These are phyloP conservation scores for Crataegus laevigata DNA, from an alignment of 306 rosid genomes.

Conservation along the genomic window DNA sequence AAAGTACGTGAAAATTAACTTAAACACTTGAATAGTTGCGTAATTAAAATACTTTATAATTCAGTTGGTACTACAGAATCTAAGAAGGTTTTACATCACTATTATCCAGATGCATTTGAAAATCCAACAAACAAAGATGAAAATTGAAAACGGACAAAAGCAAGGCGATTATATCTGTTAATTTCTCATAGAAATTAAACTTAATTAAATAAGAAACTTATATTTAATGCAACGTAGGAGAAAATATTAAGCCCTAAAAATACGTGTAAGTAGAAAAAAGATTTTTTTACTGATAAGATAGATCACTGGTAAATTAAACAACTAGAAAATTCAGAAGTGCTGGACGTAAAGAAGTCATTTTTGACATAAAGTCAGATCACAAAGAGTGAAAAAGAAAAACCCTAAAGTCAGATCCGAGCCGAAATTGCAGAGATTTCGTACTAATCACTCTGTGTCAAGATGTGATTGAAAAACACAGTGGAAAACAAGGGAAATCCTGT, in stretches of 20 bases:
- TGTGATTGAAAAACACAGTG: neutral
- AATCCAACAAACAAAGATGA: neutral
- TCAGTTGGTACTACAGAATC: neutral
- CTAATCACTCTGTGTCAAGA: neutral
- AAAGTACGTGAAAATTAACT: neutral
- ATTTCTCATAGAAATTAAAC: too few species aligned
- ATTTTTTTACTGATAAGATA: neutral
- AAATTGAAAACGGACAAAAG: neutral
- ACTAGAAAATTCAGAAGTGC: neutral
- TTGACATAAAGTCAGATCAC: neutral
- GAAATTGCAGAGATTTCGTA: neutral
- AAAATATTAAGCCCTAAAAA: slow-evolving; percentile 2
- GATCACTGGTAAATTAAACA: neutral
- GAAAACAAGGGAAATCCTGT: neutral
- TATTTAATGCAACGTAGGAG: neutral
- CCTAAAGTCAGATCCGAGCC: slow-evolving; percentile 9
- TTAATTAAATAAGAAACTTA: neutral
- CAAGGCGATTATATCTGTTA: too few species aligned
- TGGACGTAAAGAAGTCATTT: neutral
- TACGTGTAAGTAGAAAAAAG: neutral
- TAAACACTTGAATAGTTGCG: neutral
- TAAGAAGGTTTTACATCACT: neutral
- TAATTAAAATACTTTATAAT: neutral
- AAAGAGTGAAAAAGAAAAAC: slow-evolving; percentile 8
- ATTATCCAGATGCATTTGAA: neutral